phyloP scores from a whole-genome alignment of 495 filamentous ascomycete genomes.

The Aspergillus ellipticus region DNA sequence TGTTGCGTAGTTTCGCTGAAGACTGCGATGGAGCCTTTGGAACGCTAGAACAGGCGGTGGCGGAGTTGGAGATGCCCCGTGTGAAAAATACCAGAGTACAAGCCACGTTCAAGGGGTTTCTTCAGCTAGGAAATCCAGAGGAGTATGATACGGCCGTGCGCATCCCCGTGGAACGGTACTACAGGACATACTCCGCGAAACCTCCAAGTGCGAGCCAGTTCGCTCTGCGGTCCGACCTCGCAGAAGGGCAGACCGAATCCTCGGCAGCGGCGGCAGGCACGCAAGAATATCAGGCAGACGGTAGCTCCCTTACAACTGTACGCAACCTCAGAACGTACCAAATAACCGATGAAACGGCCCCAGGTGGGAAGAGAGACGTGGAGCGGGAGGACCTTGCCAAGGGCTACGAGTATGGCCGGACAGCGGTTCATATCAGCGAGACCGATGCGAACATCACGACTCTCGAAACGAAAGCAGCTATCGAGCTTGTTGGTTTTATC shows the following conservation, averaged over 20 bases:
- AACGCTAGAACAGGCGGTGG: slow-evolving; percentile 79
- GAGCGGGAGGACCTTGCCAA: slow-evolving; percentile 80
- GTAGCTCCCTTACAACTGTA: slow-evolving; percentile 56
- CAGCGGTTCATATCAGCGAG: slow-evolving; percentile 81
- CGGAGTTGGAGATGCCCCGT: slow-evolving; percentile 69
- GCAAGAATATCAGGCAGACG: slow-evolving; percentile 27
- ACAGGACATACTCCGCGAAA: slow-evolving; percentile 71
- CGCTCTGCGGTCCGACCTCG: slow-evolving; percentile 48
- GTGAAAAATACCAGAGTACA: slow-evolving; percentile 70
- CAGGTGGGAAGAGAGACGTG: slow-evolving; percentile 81
- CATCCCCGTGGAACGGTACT: slow-evolving; percentile 89
- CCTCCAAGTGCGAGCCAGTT: slow-evolving; percentile 74
- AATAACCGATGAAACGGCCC: slow-evolving; percentile 65
- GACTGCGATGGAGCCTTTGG: slow-evolving; percentile 67
- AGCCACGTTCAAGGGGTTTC: slow-evolving; percentile 70
- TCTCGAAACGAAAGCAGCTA: slow-evolving; percentile 66
- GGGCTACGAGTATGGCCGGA: slow-evolving; percentile 91
- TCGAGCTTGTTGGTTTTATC: slow-evolving; percentile 87
- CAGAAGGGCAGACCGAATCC: slow-evolving; percentile 46
- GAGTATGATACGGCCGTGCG: slow-evolving; percentile 72
- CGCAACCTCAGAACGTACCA: slow-evolving; percentile 74
- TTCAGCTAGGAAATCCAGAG: slow-evolving; percentile 74
- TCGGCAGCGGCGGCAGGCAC: slow-evolving; percentile 45
- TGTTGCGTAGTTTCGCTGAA: slow-evolving; percentile 60
- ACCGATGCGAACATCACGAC: slow-evolving; percentile 79